phyloP scores from a whole-genome alignment of 768 basidiomycete species.

The Mrakia hoshinonis region DNA sequence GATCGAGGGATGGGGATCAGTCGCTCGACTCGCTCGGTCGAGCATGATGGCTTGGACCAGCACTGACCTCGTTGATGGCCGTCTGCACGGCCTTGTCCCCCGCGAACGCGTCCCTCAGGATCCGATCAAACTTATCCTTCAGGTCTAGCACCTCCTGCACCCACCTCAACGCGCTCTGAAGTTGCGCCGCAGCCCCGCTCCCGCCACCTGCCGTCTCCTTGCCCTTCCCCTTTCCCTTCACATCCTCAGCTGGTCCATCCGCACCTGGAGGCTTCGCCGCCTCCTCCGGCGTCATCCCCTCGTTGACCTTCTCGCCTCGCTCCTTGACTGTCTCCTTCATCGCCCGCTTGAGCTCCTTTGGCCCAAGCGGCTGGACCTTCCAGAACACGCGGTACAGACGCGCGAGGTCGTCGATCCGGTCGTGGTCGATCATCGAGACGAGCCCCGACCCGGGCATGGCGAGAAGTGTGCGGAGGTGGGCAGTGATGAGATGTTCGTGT shows the following conservation, averaged over 20 bases:
- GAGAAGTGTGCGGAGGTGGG: slow-evolving; percentile 67
- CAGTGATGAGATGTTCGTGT: slow-evolving; percentile 63
- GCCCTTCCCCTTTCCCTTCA: slow-evolving; percentile 46
- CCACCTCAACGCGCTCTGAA: slow-evolving; percentile 72
- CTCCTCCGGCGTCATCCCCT: slow-evolving; percentile 33
- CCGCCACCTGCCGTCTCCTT: slow-evolving; percentile 43
- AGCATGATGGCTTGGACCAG: not conserved
- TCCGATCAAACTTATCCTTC: slow-evolving; percentile 78
- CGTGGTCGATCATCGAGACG: slow-evolving; percentile 72
- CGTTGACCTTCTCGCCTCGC: slow-evolving; percentile 74
- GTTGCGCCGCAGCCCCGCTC: slow-evolving; percentile 39
- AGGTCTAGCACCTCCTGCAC: slow-evolving; percentile 81
- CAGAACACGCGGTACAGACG: slow-evolving; percentile 69
- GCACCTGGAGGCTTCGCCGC: slow-evolving; percentile 38
- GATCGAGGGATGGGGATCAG: no score
- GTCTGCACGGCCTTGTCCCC: slow-evolving; percentile 69
- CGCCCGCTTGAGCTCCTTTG: slow-evolving; percentile 54
- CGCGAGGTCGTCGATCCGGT: slow-evolving; percentile 64
- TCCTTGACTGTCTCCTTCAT: slow-evolving; percentile 63
- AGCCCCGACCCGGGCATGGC: slow-evolving; percentile 75
- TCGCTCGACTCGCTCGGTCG: no score
- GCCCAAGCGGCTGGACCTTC: slow-evolving; percentile 48
- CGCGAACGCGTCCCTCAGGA: slow-evolving; percentile 64
- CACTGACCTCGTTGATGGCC: slow-evolving; percentile 68
- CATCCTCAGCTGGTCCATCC: slow-evolving; percentile 39